Conservation (phyloP, 306 rosid species). For the Inga leiocalycina region DNA sequence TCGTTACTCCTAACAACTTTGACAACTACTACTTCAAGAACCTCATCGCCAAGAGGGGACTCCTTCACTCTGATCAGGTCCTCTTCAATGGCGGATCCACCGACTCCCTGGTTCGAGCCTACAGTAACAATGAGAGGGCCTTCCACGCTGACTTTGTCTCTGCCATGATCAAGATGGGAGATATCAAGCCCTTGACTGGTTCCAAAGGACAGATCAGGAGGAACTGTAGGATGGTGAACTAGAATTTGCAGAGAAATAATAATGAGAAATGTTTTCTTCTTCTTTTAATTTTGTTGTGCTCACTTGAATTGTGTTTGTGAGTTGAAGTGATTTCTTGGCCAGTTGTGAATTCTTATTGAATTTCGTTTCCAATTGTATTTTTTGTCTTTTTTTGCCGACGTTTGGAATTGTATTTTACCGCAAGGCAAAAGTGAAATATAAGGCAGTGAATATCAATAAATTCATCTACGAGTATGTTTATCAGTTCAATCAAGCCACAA, state of each 20-base stretch:
- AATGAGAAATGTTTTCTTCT: not conserved
- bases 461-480: not conserved
- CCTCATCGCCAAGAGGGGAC: constrained; percentile 60
- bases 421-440: constrained; percentile 1
- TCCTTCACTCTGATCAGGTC: constrained; percentile 75
- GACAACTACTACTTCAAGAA: constrained; percentile 70
- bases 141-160: constrained; percentile 57
- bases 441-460: not conserved
- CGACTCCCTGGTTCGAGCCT: constrained; percentile 58
- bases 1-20: constrained; percentile 50
- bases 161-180: constrained; percentile 84
- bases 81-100: constrained; percentile 74
- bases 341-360: constrained; percentile 24
- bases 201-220: constrained; percentile 75
- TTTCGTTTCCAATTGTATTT: not conserved
- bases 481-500: not conserved
- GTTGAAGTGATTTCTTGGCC: constrained; percentile 4
- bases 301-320: not conserved
- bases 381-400: too few species aligned
- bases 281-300: not conserved
- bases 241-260: not conserved
- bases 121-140: constrained; percentile 34
- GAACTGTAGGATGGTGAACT: constrained; percentile 58
- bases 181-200: constrained; percentile 68
- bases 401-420: not conserved